Base-by-base conservation (phyloP, 371 early-diverging fungal species). In the Rhizomucor miehei region DNA sequence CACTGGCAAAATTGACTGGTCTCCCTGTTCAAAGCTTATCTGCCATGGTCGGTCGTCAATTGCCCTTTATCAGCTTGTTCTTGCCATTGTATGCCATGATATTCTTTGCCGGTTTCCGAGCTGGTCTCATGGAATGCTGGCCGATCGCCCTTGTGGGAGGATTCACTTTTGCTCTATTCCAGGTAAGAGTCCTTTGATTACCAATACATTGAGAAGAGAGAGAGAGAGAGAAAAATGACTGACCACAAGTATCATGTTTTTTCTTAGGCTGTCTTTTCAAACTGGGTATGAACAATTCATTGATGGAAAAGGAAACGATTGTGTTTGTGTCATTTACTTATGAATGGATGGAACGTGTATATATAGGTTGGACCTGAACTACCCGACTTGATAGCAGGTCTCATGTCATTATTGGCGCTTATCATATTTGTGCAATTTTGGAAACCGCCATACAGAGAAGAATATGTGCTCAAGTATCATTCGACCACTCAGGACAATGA, bases 1-100 rank as follows among this genome's bases (percentile, higher is more conserved):
- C 79, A 14, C 44, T 78, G 24, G 73, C 74, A 17, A 51, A 64
- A 1, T 58, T 78, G 21, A 78, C 79, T 5, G 69, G 67, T 0
- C 44, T 78, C 16, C 60, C 69, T 20, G 71, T 60, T 0, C 69
- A 54, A 57, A 49, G 60, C 0, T 35, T 78, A 13, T 66, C 73
- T 36, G 73, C 75, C 14, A 78, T 78, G 79, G 57, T 75, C 61
- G 79, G 79, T n/a, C 73, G 79, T 40, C 75, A 75, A 35, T 48
- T 78, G 3, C 79, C 79, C 35, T 48, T 78, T 11, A 35, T 78
- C 14, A 67, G 71, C 47, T 48, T 78, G 23, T 69, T 75, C 23
- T 45, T 78, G 21, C 79, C 79, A 24, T 9, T 44, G 6, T 78
- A 78, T 54, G 78, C 67, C 9, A 44, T 78, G 21, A 19, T 56